Base-by-base conservation (phyloP, 305 asterid species). In the Fraxinus albicans region DNA sequence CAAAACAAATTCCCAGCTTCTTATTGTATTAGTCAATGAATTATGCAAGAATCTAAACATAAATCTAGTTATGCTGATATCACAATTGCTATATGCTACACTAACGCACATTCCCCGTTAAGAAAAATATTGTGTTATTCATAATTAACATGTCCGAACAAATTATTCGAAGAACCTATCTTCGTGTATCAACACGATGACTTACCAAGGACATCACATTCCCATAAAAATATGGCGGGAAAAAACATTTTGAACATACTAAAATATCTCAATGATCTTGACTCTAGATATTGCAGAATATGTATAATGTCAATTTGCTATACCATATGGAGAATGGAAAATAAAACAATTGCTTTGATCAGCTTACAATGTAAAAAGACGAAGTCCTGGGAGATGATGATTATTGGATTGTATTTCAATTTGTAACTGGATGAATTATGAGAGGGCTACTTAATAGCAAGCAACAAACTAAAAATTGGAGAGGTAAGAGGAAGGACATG, bases 161-260 rank as follows among this genome's bases (percentile, higher is more conserved):
- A 35, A 69, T 75, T 63, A 80, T 13, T 19, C 44, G 33, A 27
- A 31, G 80, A 21, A 40, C 23, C 73, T 33, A 55, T 33, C 77
- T 25, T 40, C 8, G 9, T 29, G 76, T 33, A 55, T 58, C 80
- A 84, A 47, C 67, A 44, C 65, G 29, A 63, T 17, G 40, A 76
- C 77, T 72, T 17, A 77, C 65, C 34, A 36, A 70, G 40, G 74
- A 38, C 60, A 65, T 38, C 47, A 34, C 8, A 69, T 76, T 44
- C 82, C 72, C 77, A 78, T 35, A 44, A 76, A 47, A 80, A 78
- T 36, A 73, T 78, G 76, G 47, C n/a, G 33, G 80, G 35, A 60
- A 10, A 84, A 44, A 65, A 33, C 40, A 47, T 67, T 74, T 50
- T 31, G 17, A 47, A 72, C 73, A 31, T 29, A 21, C 29, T 65